Conservation (phyloP, 768 basidiomycete genomes). For the Crassisporium funariophilum region DNA sequence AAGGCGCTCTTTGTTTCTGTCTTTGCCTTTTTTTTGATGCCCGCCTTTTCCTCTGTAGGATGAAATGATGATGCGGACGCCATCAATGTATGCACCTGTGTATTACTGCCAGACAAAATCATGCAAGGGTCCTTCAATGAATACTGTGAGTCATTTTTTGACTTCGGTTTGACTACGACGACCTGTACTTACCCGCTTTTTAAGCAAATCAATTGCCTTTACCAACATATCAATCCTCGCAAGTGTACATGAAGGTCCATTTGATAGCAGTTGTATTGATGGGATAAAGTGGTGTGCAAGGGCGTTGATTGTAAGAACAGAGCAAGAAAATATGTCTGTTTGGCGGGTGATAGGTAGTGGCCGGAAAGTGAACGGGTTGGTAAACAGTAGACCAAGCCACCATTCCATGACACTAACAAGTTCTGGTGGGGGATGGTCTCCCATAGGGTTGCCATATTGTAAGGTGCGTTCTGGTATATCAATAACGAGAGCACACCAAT, state of each 20-base stretch:
- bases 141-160: neutral
- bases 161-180: neutral
- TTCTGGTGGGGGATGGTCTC: slow-evolving; percentile 8
- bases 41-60: neutral
- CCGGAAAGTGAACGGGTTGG: neutral
- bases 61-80: neutral
- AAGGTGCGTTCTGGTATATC: slow-evolving; percentile 1
- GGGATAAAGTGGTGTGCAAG: slow-evolving; percentile 4
- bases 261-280: neutral
- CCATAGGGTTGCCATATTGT: slow-evolving; percentile 8
- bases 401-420: slow-evolving; percentile 9
- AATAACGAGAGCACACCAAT: slow-evolving; percentile 10
- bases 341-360: slow-evolving; percentile 3
- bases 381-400: slow-evolving; percentile 10
- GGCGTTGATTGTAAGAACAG: slow-evolving; percentile 9
- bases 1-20: neutral
- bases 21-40: neutral
- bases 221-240: neutral
- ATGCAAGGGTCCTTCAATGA: neutral
- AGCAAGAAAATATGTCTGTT: slow-evolving; percentile 12
- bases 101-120: neutral
- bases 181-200: neutral
- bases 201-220: neutral
- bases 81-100: neutral
- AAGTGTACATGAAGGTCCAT: neutral